Percentiles rank a stretch among this genome's conserved stretches.
These are phyloP conservation scores for Melaleuca alternifolia DNA, from an alignment of 345 rosid genomes.

Conservation along the genomic window DNA sequence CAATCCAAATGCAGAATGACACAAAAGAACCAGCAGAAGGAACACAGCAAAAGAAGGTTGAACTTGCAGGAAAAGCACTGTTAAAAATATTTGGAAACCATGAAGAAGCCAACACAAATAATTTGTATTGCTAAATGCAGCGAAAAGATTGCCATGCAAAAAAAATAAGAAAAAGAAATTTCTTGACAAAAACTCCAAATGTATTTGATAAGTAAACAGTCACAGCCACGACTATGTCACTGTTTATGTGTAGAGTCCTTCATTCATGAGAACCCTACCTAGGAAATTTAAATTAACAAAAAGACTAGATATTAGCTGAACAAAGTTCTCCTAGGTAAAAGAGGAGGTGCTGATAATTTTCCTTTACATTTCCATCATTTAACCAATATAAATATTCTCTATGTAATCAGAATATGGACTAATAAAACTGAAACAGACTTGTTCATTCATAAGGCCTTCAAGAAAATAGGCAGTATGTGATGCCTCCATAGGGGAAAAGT, in stretches of 20 bases:
- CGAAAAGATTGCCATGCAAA: neutral
- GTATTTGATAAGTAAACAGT: neutral
- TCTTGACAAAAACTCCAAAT: neutral
- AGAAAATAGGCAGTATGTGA: neutral
- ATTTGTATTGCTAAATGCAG: neutral
- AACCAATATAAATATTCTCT: neutral
- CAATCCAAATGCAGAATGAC: neutral
- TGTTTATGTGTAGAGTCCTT: neutral
- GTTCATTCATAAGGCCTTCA: neutral
- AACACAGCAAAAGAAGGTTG: neutral
- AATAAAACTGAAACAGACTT: neutral
- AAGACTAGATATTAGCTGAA: neutral
- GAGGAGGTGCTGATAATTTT: neutral
- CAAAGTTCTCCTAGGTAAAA: too few species aligned
- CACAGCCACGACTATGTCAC: neutral
- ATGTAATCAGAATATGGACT: neutral
- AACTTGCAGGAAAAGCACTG: neutral
- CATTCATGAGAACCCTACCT: neutral
- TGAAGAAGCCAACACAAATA: neutral
- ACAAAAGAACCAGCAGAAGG: neutral
- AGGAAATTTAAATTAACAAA: too few species aligned
- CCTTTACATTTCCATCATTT: neutral
- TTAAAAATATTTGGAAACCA: neutral
- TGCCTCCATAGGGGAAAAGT: neutral
- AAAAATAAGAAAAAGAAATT: too few species aligned